phyloP scores from a whole-genome alignment of 768 basidiomycete species.

The Auricularia auricula-judae region DNA sequence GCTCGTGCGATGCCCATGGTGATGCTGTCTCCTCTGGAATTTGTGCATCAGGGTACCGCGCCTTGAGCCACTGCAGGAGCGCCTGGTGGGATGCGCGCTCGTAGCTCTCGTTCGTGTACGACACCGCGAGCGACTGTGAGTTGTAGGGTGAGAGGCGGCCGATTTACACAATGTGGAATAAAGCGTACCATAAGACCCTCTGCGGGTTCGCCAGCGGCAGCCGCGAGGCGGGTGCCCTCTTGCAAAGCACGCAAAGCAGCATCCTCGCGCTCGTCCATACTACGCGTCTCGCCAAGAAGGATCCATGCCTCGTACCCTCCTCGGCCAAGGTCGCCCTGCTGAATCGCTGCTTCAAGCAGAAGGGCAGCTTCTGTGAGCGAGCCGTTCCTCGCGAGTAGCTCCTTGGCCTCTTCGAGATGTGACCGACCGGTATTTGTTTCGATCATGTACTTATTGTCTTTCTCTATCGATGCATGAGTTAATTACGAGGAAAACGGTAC shows the following conservation, averaged over 20 bases:
- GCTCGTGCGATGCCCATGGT: slow-evolving; percentile 73
- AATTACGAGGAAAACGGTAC: no score
- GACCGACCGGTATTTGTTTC: slow-evolving; percentile 32
- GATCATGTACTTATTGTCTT: slow-evolving; percentile 54
- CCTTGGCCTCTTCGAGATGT: slow-evolving; percentile 59
- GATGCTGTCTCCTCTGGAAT: slow-evolving; percentile 35
- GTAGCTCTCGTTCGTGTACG: slow-evolving; percentile 89
- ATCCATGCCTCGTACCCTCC: slow-evolving; percentile 89
- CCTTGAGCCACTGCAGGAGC: slow-evolving; percentile 75
- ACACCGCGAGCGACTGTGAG: slow-evolving; percentile 80
- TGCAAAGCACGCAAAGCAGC: slow-evolving; percentile 68
- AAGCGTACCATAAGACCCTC: slow-evolving; percentile 62
- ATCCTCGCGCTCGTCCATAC: slow-evolving; percentile 83
- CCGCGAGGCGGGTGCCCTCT: slow-evolving; percentile 59
- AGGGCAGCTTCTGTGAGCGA: slow-evolving; percentile 80
- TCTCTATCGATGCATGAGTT: slow-evolving; percentile 31
- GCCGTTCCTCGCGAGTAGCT: slow-evolving; percentile 65
- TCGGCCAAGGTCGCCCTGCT: slow-evolving; percentile 67
- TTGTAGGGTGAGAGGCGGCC: neutral
- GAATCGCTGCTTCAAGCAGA: slow-evolving; percentile 84
- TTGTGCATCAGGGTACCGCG: slow-evolving; percentile 44
- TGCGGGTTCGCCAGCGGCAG: slow-evolving; percentile 50
- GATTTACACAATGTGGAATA: neutral
- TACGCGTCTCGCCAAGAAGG: slow-evolving; percentile 77
- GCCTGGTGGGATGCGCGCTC: slow-evolving; percentile 79